These are phyloP conservation scores for Micromonas pusilla DNA, from an alignment of 139 green algal genomes.

Conservation along the genomic window DNA sequence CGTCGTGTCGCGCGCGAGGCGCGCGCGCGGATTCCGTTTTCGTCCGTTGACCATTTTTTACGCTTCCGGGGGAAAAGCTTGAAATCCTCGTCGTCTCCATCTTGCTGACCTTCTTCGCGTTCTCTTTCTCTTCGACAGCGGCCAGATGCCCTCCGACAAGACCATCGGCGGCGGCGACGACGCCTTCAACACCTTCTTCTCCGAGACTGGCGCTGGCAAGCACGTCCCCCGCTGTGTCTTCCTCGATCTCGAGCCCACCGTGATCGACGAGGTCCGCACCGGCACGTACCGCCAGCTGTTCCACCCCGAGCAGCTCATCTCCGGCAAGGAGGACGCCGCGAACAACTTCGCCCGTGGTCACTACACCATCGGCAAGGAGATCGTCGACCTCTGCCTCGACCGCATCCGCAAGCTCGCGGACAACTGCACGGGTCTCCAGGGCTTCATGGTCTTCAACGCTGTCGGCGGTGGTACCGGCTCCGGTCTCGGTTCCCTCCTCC, in stretches of 20 bases:
- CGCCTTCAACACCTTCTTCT: constrained; percentile 63
- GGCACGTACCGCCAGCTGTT: constrained; percentile 56
- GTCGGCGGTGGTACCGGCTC: constrained; percentile 53
- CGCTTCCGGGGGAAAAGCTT: too few species aligned
- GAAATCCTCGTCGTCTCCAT: neutral
- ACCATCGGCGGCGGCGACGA: constrained; percentile 52
- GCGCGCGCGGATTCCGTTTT: too few species aligned
- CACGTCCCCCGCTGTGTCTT: constrained; percentile 52
- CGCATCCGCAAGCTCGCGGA: constrained; percentile 53
- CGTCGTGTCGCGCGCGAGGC: too few species aligned
- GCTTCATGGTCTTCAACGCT: constrained; percentile 55
- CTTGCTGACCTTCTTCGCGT: neutral
- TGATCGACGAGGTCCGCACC: constrained; percentile 57
- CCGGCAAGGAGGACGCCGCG: constrained; percentile 53
- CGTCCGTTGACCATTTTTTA: too few species aligned
- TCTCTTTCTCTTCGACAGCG: constrained; percentile 36
- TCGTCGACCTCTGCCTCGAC: constrained; percentile 52
- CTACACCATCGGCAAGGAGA: constrained; percentile 58
- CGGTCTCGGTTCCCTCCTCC: constrained; percentile 51
- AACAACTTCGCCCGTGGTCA: constrained; percentile 57
- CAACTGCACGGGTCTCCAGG: constrained; percentile 55
- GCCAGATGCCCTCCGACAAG: constrained; percentile 93
- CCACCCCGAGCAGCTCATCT: constrained; percentile 58
- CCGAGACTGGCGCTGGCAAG: constrained; percentile 55
- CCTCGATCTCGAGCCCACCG: constrained; percentile 53